phyloP scores from a whole-genome alignment of 2,329 filamentous ascomycete genomes.

The Didymella pomorum region DNA sequence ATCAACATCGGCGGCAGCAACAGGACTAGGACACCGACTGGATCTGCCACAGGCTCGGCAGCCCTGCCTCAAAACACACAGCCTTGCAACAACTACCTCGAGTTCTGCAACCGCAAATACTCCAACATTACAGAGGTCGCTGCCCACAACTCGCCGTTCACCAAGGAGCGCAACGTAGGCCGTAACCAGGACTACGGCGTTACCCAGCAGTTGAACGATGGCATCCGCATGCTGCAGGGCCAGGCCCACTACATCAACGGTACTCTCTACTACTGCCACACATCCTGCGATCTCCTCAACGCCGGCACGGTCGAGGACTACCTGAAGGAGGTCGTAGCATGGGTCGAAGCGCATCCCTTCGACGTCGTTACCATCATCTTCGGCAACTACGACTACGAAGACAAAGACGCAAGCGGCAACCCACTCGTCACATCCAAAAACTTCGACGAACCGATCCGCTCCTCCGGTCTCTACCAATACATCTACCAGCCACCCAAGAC shows the following conservation, averaged over 20 bases:
- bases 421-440: constrained; percentile 67
- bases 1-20: constrained; percentile 41
- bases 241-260: constrained; percentile 66
- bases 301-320: constrained; percentile 81
- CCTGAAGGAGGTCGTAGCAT: constrained; percentile 72
- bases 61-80: constrained; percentile 50
- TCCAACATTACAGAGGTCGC: constrained; percentile 54
- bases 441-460: constrained; percentile 74
- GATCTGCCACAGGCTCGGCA: constrained; percentile 35
- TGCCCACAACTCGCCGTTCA: constrained; percentile 53
- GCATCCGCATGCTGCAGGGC: constrained; percentile 62
- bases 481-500: constrained; percentile 78
- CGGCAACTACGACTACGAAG: constrained; percentile 70
- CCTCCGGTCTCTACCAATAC: constrained; percentile 75
- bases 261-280: constrained; percentile 83
- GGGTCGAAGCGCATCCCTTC: constrained; percentile 81
- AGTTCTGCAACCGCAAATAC: constrained; percentile 51
- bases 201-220: constrained; percentile 51
- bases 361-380: constrained; percentile 90
- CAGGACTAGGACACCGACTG: constrained; percentile 35
- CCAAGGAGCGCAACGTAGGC: constrained; percentile 41
- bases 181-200: constrained; percentile 50
- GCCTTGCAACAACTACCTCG: constrained; percentile 53
- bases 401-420: constrained; percentile 39
- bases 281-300: constrained; percentile 83